Conservation (phyloP, 2,329 filamentous ascomycete species). For the Aspergillus puulaauensis region DNA sequence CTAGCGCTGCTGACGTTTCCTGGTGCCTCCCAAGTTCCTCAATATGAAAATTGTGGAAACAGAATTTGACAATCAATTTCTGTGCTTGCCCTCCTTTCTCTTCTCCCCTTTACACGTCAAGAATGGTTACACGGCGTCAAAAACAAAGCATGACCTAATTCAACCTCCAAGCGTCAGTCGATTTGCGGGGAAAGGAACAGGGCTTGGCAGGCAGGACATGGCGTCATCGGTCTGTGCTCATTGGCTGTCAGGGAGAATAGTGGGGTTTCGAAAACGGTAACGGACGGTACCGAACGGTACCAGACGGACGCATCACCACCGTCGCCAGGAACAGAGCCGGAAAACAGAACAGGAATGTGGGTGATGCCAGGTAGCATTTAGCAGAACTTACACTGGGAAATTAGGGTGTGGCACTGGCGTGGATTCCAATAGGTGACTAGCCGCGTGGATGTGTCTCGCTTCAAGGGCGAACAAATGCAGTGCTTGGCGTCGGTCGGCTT, state of each 20-base stretch:
- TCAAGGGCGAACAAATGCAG: neutral
- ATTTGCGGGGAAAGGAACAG: constrained; percentile 6
- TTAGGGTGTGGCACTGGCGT: too few species aligned
- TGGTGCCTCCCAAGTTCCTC: neutral
- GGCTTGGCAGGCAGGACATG: constrained; percentile 7
- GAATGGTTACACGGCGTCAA: neutral
- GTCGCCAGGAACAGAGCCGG: neutral
- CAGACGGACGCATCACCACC: neutral
- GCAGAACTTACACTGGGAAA: neutral
- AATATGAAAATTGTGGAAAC: neutral
- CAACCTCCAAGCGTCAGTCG: neutral
- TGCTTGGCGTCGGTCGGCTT: constrained; percentile 7
- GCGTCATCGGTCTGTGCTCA: constrained; percentile 18
- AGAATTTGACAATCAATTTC: neutral
- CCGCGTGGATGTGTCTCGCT: neutral
- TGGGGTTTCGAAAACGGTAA: constrained; percentile 8
- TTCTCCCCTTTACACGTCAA: neutral
- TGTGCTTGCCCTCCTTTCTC: neutral
- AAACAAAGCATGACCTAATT: constrained; percentile 2
- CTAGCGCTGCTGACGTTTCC: neutral
- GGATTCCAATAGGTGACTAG: neutral
- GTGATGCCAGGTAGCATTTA: neutral
- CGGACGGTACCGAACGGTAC: constrained; percentile 10
- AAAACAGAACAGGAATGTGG: neutral
- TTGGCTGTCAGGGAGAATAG: neutral